A percentile compares a stretch with the other conserved stretches of the same genome.
Conservation (phyloP, 1,139 yeast species). For the Magnusiomyces suaveolens region DNA sequence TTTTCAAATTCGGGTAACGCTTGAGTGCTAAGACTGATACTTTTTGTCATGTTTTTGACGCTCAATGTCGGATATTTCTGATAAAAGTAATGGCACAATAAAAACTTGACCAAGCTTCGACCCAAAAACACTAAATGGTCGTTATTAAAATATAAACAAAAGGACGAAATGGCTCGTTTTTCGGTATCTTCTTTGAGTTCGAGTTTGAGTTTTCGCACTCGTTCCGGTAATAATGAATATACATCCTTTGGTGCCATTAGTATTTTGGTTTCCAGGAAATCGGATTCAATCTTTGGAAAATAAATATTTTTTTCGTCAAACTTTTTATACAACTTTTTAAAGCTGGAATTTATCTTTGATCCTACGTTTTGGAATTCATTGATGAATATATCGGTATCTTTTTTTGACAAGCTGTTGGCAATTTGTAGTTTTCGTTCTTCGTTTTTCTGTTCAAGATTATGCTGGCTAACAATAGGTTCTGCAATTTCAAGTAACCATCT, state of each 20-base stretch:
- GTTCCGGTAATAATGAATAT: background rate
- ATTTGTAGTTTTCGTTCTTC: background rate
- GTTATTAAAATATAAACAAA: background rate
- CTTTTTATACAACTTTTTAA: background rate
- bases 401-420: background rate
- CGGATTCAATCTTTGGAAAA: background rate
- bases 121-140: background rate
- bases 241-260: background rate
- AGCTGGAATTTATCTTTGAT: background rate
- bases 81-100: background rate
- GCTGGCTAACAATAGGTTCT: slow-evolving; percentile 34
- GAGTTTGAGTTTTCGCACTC: background rate
- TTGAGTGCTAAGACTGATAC: background rate
- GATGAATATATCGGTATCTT: background rate
- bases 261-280: background rate
- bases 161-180: background rate
- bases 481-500: background rate
- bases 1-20: background rate
- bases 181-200: background rate
- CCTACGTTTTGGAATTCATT: background rate
- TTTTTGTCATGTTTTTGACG: background rate
- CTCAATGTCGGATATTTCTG: background rate
- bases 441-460: background rate
- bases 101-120: background rate
- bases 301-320: background rate